Evolutionary conservation across 352 stramenopile genomes (phyloP).

Genomic region (Phytophthora idaei): DNA sequence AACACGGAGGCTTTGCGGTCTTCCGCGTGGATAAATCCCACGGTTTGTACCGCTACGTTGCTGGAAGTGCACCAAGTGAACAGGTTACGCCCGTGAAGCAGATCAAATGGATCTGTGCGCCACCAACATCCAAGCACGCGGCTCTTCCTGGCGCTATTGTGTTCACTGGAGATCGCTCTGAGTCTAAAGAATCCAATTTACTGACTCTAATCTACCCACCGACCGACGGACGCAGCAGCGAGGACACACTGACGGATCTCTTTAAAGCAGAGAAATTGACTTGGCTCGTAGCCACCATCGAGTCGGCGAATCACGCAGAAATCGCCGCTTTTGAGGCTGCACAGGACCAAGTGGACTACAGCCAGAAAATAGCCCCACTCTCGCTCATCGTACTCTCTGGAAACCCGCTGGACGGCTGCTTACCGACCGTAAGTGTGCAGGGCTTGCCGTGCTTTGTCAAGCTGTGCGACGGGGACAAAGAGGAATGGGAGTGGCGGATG

Average conservation of each 20-base stretch:
- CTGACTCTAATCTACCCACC: constrained; percentile 58
- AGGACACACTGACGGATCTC: constrained; percentile 60
- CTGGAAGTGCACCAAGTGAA: constrained; percentile 2
- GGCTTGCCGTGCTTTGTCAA: constrained; percentile 67
- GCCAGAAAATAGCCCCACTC: constrained; percentile 55
- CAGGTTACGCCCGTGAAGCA: constrained; percentile 37
- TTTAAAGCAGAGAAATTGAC: constrained; percentile 65
- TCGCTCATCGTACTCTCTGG: constrained; percentile 70
- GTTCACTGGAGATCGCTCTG: constrained; percentile 42
- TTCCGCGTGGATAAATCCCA: constrained; percentile 65
- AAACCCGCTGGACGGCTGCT: constrained; percentile 73
- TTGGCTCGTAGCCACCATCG: constrained; percentile 50
- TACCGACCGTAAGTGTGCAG: constrained; percentile 66
- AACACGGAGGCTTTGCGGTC: constrained; percentile 61
- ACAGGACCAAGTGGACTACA: constrained; percentile 62
- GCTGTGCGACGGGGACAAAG: constrained; percentile 56
- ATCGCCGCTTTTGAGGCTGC: constrained; percentile 54
- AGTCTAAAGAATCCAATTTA: constrained; percentile 28
- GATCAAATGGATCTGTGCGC: constrained; percentile 69
- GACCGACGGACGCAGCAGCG: constrained; percentile 32
- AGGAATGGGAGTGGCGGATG: constrained; percentile 75
- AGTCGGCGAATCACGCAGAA: constrained; percentile 55
- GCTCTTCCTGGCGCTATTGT: constrained; percentile 59
- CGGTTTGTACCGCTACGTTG: constrained; percentile 42
- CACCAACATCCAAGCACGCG: constrained; percentile 57